A percentile compares a stretch with the other conserved stretches of the same genome.
These are phyloP conservation scores for Madurella mycetomatis DNA, from an alignment of 2,329 filamentous ascomycete genomes.

Conservation along the genomic window DNA sequence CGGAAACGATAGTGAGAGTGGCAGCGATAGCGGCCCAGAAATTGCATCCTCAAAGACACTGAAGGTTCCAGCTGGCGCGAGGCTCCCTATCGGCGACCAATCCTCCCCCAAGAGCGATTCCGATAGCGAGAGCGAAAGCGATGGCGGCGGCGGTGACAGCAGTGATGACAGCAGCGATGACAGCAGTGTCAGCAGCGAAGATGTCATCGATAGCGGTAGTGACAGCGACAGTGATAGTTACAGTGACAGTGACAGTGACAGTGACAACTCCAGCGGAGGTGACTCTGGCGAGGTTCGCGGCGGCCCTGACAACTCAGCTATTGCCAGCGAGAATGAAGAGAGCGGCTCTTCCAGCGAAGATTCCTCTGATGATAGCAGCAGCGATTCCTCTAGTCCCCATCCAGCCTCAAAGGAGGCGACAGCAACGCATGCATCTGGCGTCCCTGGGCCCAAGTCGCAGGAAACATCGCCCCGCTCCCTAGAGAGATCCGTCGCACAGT, in stretches of 20 bases:
- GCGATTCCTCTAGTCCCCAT: neutral
- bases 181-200: constrained; percentile 3
- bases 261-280: constrained; percentile 15
- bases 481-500: too few species aligned
- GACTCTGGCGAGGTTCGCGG: neutral
- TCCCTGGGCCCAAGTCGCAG: neutral
- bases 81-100: neutral
- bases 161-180: constrained; percentile 6
- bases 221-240: constrained; percentile 13
- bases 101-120: constrained; percentile 4
- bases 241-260: constrained; percentile 15
- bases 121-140: constrained; percentile 14
- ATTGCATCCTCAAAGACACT: constrained; percentile 19
- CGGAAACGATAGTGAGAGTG: constrained; percentile 23
- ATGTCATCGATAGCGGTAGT: constrained; percentile 3
- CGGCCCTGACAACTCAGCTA: neutral
- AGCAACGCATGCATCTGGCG: neutral
- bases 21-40: constrained; percentile 19
- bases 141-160: constrained; percentile 8
- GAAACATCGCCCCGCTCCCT: neutral
- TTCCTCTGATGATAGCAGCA: constrained; percentile 13
- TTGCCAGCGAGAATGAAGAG: neutral
- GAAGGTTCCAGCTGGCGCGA: neutral
- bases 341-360: constrained; percentile 11
- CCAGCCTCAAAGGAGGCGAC: neutral